A percentile compares a stretch with the other conserved stretches of the same genome.
phyloP scores from a whole-genome alignment of 163 green algal species.

The Chlorella variabilis region DNA sequence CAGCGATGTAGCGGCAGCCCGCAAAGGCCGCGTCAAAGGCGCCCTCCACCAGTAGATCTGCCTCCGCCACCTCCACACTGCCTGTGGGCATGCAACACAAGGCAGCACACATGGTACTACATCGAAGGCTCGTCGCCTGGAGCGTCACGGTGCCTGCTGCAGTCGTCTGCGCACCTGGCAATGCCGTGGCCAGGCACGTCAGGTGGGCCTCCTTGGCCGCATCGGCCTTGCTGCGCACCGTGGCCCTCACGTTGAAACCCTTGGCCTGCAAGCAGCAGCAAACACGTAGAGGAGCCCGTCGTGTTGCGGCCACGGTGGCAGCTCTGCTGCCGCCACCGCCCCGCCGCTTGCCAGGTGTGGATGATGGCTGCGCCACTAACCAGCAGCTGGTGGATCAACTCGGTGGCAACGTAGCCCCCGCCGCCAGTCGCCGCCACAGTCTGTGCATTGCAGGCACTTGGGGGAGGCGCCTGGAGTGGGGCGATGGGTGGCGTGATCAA shows the following conservation, averaged over 20 bases:
- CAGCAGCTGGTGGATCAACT: constrained; percentile 78
- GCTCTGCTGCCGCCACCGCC: too few relatives aligned
- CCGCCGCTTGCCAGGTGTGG: neutral
- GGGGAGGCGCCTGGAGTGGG: too few relatives aligned
- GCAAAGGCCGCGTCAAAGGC: constrained; percentile 65
- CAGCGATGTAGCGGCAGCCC: constrained; percentile 64
- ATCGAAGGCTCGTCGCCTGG: too few relatives aligned
- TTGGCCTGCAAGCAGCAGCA: constrained; percentile 39
- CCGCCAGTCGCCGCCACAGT: constrained; percentile 65
- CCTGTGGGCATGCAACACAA: constrained; percentile 27
- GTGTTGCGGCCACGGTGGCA: too few relatives aligned
- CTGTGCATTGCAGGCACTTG: too few relatives aligned
- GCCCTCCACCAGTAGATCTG: constrained; percentile 65
- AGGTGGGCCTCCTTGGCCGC: constrained; percentile 53
- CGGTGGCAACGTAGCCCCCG: constrained; percentile 69
- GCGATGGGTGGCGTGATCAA: too few relatives aligned
- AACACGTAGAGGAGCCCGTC: neutral
- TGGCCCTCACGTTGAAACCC: constrained; percentile 69
- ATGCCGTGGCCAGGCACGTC: constrained; percentile 35
- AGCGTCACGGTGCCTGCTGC: too few relatives aligned
- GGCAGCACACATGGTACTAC: neutral
- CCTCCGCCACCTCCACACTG: constrained; percentile 56
- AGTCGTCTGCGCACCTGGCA: constrained; percentile 49
- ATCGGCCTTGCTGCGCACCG: constrained; percentile 58
- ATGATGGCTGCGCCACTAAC: neutral